Base-by-base conservation (phyloP, 140 eudicot species). In the Cichorium intybus region DNA sequence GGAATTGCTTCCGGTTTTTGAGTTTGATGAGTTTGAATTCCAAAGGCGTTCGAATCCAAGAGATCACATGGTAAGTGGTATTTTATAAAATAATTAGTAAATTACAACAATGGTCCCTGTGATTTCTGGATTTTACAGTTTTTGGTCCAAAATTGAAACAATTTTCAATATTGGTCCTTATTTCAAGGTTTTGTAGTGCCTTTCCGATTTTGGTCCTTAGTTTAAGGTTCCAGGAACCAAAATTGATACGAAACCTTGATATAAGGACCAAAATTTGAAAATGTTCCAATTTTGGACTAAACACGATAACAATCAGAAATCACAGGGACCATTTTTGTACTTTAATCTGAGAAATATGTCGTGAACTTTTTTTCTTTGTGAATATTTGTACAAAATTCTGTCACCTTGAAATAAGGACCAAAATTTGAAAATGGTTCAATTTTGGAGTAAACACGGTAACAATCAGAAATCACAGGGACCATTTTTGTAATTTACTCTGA, bases 1-100 rank as follows among this genome's bases (percentile, higher is more conserved):
- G 60, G 99, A 94, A 66, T 73, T 94, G 73, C 85, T 94, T 59
- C 99, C 99, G n/a, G 90, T 89, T 39, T 94, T 94, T 77, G 99
- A 94, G 83, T 94, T 81, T 75, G 99, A 94, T 80, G 99, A 94
- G 77, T 80, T 94, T 79, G 99, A 94, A 75, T 69, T 94, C 37
- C 99, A 94, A 70, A 94, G 99, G 83, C 82, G 75, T 35, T 88
- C 90, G 1, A 94, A 94, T 80, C 88, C 95, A 34, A 84, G 99
- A 71, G 99, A 94, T 84, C 99, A 94, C 85, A 58, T 94, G 99
- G 99, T 94, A 75, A 58, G 1, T 27, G n/a, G 18, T 28, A 22
- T 10, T 24, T 24, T 34, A 5, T 3, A 15, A 11, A 39, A 12
- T 0, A 39, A 11, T 2, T 1, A 11, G 16, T 43, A 15, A 1